These are phyloP conservation scores for Boletus smithii DNA, from an alignment of 1,284 basidiomycete genomes.

Conservation along the genomic window DNA sequence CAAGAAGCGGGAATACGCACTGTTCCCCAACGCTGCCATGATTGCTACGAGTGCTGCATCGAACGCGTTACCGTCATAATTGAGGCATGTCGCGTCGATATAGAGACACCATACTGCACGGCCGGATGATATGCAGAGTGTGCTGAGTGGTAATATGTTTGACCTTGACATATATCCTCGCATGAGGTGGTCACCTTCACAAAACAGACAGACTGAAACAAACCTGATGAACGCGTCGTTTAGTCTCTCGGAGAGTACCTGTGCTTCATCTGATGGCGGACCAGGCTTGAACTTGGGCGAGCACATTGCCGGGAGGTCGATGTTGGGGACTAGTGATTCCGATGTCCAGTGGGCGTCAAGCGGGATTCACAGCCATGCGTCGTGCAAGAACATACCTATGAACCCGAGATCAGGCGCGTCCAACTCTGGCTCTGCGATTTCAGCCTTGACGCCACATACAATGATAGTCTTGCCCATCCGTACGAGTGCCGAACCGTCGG, in stretches of 20 bases:
- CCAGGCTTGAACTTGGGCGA: constrained; percentile 93
- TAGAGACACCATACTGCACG: constrained; percentile 91
- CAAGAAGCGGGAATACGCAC: constrained; percentile 46
- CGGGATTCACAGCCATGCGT: not conserved
- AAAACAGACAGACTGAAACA: constrained; percentile 22
- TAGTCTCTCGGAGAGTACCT: constrained; percentile 80
- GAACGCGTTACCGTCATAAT: constrained; percentile 94
- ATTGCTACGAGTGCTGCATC: constrained; percentile 89
- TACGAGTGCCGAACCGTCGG: constrained; percentile 86
- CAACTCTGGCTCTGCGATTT: constrained; percentile 85
- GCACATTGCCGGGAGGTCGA: constrained; percentile 91
- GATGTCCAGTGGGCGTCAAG: not conserved
- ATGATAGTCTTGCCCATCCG: constrained; percentile 88
- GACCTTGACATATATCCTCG: constrained; percentile 48
- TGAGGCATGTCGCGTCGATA: constrained; percentile 91
- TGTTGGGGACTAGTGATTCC: constrained; percentile 61
- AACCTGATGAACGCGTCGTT: constrained; percentile 76
- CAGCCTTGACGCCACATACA: constrained; percentile 93
- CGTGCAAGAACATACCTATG: constrained; percentile 48
- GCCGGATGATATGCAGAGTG: constrained; percentile 77
- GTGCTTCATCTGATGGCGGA: constrained; percentile 89
- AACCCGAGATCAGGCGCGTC: constrained; percentile 75
- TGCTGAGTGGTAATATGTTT: constrained; percentile 58
- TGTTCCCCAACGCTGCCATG: constrained; percentile 80
- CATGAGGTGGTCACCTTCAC: not conserved